Evolutionary conservation across 192 early-diverging fungal genomes (phyloP).

Genomic region (Rhizophagus sp.): DNA sequence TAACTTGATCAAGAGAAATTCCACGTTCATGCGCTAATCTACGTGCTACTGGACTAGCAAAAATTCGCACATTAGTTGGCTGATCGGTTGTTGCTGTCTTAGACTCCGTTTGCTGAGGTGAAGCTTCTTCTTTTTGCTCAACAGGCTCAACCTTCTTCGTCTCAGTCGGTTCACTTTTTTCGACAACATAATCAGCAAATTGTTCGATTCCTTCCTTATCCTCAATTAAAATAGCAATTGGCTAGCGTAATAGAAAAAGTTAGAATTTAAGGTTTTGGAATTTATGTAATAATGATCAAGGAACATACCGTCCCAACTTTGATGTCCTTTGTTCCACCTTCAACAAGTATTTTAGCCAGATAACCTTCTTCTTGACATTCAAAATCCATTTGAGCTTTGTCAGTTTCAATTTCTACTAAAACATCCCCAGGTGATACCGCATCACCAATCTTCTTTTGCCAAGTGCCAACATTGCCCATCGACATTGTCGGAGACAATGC

Average conservation of each 20-base stretch:
- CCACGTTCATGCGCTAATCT: slow-evolving; percentile 84
- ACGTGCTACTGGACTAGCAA: slow-evolving; percentile 84
- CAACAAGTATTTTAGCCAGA: slow-evolving; percentile 89
- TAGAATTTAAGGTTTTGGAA: no score
- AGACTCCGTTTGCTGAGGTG: slow-evolving; percentile 35
- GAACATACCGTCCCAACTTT: slow-evolving; percentile 67
- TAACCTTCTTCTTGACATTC: slow-evolving; percentile 98
- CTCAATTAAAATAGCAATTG: slow-evolving; percentile 91
- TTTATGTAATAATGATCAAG: not conserved
- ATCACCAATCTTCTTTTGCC: slow-evolving; percentile 96
- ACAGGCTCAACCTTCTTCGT: slow-evolving; percentile 31
- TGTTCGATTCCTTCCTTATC: slow-evolving; percentile 82
- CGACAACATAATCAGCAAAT: slow-evolving; percentile 80
- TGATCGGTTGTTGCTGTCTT: slow-evolving; percentile 32
- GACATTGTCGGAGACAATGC: slow-evolving; percentile 99
- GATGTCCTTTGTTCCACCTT: slow-evolving; percentile 86
- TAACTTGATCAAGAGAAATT: slow-evolving; percentile 73
- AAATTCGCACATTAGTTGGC: slow-evolving; percentile 58
- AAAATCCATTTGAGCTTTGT: slow-evolving; percentile 99
- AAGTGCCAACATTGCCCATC: slow-evolving; percentile 87
- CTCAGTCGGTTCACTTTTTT: slow-evolving; percentile 44
- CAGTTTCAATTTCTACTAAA: slow-evolving; percentile 95
- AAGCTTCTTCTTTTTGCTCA: slow-evolving; percentile 15
- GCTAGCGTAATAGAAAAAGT: slow-evolving; percentile 44
- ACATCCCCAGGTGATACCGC: slow-evolving; percentile 87